These are phyloP conservation scores for Suillus occidentalis DNA, from an alignment of 768 basidiomycete species.

Conservation along the genomic window DNA sequence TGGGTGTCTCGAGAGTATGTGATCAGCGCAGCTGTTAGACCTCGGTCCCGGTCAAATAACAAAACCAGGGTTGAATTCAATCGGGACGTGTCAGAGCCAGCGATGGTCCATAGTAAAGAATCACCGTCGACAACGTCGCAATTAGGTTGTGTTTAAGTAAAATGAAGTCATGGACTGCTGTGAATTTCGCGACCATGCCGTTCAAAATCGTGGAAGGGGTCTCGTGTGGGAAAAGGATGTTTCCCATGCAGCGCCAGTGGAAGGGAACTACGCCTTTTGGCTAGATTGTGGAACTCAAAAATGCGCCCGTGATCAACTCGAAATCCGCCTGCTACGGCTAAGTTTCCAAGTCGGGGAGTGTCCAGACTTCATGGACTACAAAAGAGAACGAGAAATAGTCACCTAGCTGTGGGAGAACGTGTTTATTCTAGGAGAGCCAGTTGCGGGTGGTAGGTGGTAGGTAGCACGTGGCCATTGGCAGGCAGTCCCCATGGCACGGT, in stretches of 20 bases:
- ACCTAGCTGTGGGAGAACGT: background rate
- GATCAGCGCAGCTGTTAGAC: background rate
- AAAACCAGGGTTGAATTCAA: background rate
- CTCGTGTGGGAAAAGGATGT: background rate
- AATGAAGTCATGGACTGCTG: background rate
- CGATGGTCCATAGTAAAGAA: background rate
- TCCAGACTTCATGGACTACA: background rate
- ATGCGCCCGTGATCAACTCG: background rate
- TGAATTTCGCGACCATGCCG: background rate
- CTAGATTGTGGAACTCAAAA: background rate
- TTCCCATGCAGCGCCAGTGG: background rate
- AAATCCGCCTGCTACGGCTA: background rate
- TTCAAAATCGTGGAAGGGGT: no score
- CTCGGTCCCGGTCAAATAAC: background rate
- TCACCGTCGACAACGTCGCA: background rate
- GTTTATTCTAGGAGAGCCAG: background rate
- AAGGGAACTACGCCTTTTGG: background rate
- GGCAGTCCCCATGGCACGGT: background rate
- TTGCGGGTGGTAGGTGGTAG: background rate
- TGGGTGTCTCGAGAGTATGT: background rate
- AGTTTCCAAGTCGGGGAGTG: background rate
- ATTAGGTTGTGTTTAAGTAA: background rate
- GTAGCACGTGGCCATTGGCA: background rate
- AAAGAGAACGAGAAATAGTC: background rate
- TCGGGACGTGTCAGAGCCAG: background rate